Percentiles rank a stretch among this genome's conserved stretches.
phyloP scores from a whole-genome alignment of 805 yeast genomes.

The Candida xiaguanensis region DNA sequence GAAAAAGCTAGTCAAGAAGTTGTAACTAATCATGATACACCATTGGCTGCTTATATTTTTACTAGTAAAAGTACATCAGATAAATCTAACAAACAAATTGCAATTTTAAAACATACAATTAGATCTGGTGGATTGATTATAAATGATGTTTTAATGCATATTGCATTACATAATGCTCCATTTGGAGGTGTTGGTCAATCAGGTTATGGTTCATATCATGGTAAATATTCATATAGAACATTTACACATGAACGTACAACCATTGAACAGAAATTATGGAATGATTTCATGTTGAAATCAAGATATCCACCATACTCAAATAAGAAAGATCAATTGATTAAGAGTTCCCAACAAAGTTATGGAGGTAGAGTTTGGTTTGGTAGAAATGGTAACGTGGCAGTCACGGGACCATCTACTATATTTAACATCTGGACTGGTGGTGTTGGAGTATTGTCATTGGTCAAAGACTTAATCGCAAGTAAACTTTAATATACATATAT shows the following conservation, averaged over 20 bases:
- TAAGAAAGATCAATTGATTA: conserved; percentile 29
- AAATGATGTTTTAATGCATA: conserved; percentile 73
- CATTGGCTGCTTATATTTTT: conserved; percentile 77
- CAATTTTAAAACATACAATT: conserved; percentile 43
- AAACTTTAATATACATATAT: not conserved
- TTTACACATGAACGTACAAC: conserved; percentile 75
- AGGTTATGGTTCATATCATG: conserved; percentile 84
- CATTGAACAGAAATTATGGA: conserved; percentile 61
- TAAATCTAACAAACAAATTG: conserved; percentile 41
- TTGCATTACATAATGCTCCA: conserved; percentile 64
- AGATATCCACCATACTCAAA: conserved; percentile 63
- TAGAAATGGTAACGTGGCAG: conserved; percentile 31
- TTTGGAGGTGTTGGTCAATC: conserved; percentile 91
- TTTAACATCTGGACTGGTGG: conserved; percentile 30
- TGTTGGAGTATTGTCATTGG: conserved; percentile 17
- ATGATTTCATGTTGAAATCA: conserved; percentile 52
- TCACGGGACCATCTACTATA: conserved; percentile 29
- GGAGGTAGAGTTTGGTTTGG: conserved; percentile 37
- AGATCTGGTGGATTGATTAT: conserved; percentile 71
- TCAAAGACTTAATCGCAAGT: not conserved
- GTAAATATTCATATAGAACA: conserved; percentile 46
- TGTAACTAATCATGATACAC: conserved; percentile 57
- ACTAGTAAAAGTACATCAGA: conserved; percentile 41
- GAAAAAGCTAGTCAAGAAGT: conserved; percentile 43
- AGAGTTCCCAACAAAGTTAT: conserved; percentile 24